Base-by-base conservation (phyloP, 1,139 yeast genomes). In the Candida sanyaensis region DNA sequence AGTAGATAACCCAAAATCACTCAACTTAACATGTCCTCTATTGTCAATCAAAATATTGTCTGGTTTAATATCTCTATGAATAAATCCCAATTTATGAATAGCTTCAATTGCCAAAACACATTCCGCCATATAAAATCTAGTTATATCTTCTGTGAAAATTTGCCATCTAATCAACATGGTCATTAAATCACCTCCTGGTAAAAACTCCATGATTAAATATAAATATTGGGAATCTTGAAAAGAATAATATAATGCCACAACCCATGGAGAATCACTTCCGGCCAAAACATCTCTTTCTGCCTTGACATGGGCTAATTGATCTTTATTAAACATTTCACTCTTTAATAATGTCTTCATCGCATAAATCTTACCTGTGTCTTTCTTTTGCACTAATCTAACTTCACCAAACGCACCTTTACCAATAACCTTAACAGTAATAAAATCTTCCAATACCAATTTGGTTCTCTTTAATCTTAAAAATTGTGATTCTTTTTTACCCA, bases 381-480 rank as follows among this genome's bases (percentile, higher is more conserved):
- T 78, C 71, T 87, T 87, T 64, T 87, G 95, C n/a, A 86, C 95
- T 50, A 87, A 69, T 59, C 95, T 71, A 41, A 87, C 95, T 61
- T 87, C 95, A 58, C 95, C 95, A 68, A 87, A 87, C 0, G 95
- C 95, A 64, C 95, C 95, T 63, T 87, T 87, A 57, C 95, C 95
- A 58, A 87, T 87, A 21, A 87, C 93, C 64, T 87, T 87, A 29
- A 87, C 92, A 0, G 93, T 86, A 49, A 75, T 79, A 63, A 87
- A 87, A 66, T 87, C 95, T 46, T 86, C 92, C 44, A 87, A 64
- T 0, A 90, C 76, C 47, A 87, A 67, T 63, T 89, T 82, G 4
- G 95, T 87, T 70, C 95, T 78, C 63, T 93, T 75, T 50, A 87
- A 71, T 58, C 95, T 74, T 59, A 87, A 74, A 56, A 86, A 87